A percentile compares a stretch with the other conserved stretches of the same genome.
phyloP scores from a whole-genome alignment of 2,329 filamentous ascomycete species.

The Rutstroemia sp. region DNA sequence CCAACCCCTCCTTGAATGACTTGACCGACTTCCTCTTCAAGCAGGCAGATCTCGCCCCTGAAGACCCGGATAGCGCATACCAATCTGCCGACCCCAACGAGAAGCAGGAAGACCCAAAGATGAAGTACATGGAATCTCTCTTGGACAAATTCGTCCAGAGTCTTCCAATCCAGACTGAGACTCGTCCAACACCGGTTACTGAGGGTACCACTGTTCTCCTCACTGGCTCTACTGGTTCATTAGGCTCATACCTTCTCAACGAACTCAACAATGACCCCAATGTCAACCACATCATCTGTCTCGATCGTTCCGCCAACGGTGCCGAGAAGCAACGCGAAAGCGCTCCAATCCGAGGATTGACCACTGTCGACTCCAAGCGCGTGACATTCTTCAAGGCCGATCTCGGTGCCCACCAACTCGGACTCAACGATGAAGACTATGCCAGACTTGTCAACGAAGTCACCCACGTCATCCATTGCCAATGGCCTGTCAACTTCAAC shows the following conservation, averaged over 20 bases:
- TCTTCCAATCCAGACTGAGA: constrained; percentile 3
- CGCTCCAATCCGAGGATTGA: constrained; percentile 33
- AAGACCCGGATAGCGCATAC: constrained; percentile 9
- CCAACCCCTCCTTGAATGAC: constrained; percentile 9
- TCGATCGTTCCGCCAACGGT: constrained; percentile 35
- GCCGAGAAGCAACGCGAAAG: constrained; percentile 30
- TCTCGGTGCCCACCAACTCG: constrained; percentile 39
- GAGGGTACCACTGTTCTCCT: constrained; percentile 27
- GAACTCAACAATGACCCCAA: constrained; percentile 27
- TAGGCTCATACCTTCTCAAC: constrained; percentile 41
- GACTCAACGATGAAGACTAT: constrained; percentile 31
- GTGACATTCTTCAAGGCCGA: constrained; percentile 43
- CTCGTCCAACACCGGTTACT: background rate
- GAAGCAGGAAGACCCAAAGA: constrained; percentile 1
- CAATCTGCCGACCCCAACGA: constrained; percentile 5
- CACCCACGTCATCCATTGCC: constrained; percentile 36
- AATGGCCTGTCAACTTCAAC: constrained; percentile 34
- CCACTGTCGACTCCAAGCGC: constrained; percentile 30
- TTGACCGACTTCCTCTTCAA: constrained; percentile 8
- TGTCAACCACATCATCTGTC: constrained; percentile 38
- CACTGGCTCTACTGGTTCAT: constrained; percentile 41
- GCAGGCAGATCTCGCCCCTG: constrained; percentile 5
- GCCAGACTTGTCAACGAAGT: constrained; percentile 21
- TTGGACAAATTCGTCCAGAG: constrained; percentile 9
- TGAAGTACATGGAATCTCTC: constrained; percentile 7